Evolutionary conservation across 805 yeast genomes (phyloP).

Genomic region (Metschnikowia sp.): DNA sequence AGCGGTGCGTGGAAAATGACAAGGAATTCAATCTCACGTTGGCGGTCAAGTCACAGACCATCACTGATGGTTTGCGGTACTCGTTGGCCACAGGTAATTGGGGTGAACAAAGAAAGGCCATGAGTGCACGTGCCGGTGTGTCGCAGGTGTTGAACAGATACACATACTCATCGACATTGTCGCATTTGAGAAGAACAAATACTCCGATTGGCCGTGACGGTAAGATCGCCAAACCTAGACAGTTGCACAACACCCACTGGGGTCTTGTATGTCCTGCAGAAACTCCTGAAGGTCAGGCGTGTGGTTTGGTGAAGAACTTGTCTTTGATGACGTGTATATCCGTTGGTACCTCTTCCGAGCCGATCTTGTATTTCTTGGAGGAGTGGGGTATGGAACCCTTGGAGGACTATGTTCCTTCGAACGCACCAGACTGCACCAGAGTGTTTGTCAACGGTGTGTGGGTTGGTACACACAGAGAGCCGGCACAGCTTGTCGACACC

Average conservation of each 20-base stretch:
- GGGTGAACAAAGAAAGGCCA: conserved; percentile 99
- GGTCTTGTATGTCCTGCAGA: conserved; percentile 99
- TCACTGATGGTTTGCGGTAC: conserved; percentile 95
- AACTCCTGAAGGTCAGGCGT: conserved; percentile 99
- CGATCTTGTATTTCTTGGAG: conserved; percentile 85
- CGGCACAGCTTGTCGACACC: conserved; percentile 86
- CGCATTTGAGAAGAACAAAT: conserved; percentile 97
- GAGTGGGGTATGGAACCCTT: conserved; percentile 99
- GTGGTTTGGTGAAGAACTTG: conserved; percentile 96
- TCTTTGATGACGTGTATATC: conserved; percentile 97
- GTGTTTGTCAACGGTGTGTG: conserved; percentile 98
- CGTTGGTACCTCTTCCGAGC: conserved; percentile 96
- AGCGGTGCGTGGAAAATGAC: conserved; percentile 96
- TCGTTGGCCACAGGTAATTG: conserved; percentile 99
- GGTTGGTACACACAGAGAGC: conserved; percentile 98
- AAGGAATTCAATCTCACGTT: conserved; percentile 93
- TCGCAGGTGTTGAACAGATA: conserved; percentile 97
- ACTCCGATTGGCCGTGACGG: conserved; percentile 99
- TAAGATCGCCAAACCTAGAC: conserved; percentile 98
- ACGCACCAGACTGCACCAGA: conserved; percentile 86
- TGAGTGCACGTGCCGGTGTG: conserved; percentile 98
- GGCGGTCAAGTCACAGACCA: conserved; percentile 95
- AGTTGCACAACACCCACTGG: conserved; percentile 99
- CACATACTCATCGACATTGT: conserved; percentile 96
- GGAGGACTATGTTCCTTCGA: conserved; percentile 92